These are phyloP conservation scores for Neoascochyta sp. DNA, from an alignment of 2,329 filamentous ascomycete genomes.

Conservation along the genomic window DNA sequence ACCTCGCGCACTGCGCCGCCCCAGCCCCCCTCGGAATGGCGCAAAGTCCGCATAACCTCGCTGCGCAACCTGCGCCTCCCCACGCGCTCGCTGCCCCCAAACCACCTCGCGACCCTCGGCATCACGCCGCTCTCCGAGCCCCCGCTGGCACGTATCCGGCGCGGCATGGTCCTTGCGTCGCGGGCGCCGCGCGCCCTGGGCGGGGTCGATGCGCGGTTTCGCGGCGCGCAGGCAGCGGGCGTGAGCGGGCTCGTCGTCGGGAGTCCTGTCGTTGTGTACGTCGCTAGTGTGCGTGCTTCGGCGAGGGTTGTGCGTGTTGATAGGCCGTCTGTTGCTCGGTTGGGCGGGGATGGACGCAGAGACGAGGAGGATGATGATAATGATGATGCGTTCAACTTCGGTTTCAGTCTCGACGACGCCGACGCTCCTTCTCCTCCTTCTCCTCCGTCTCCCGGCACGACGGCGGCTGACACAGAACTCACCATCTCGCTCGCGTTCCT, in stretches of 20 bases:
- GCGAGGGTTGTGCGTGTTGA: constrained; percentile 72
- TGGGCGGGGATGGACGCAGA: constrained; percentile 10
- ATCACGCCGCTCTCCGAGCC: constrained; percentile 51
- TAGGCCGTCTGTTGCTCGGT: constrained; percentile 43
- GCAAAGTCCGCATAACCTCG: constrained; percentile 74
- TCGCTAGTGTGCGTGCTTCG: constrained; percentile 79
- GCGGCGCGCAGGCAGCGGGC: constrained; percentile 49
- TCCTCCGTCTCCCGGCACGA: constrained; percentile 35
- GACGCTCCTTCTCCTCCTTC: constrained; percentile 5
- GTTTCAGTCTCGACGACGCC: constrained; percentile 44
- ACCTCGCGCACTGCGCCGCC: too few relatives aligned
- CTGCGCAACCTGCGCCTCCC: constrained; percentile 84
- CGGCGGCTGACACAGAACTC: constrained; percentile 11
- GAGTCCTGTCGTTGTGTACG: constrained; percentile 74
- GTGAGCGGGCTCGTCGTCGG: constrained; percentile 63
- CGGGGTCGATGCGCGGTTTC: constrained; percentile 63
- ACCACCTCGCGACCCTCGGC: constrained; percentile 87
- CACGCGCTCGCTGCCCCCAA: constrained; percentile 68
- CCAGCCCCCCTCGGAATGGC: constrained; percentile 57
- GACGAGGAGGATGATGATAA: constrained; percentile 20
- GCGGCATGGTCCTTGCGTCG: constrained; percentile 76
- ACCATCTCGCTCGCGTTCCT: constrained; percentile 66
- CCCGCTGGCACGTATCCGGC: constrained; percentile 49
- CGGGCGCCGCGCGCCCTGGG: constrained; percentile 53
- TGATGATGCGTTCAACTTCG: constrained; percentile 55